These are phyloP conservation scores for Sporothrix protearum DNA, from an alignment of 2,329 filamentous ascomycete species.

Conservation along the genomic window DNA sequence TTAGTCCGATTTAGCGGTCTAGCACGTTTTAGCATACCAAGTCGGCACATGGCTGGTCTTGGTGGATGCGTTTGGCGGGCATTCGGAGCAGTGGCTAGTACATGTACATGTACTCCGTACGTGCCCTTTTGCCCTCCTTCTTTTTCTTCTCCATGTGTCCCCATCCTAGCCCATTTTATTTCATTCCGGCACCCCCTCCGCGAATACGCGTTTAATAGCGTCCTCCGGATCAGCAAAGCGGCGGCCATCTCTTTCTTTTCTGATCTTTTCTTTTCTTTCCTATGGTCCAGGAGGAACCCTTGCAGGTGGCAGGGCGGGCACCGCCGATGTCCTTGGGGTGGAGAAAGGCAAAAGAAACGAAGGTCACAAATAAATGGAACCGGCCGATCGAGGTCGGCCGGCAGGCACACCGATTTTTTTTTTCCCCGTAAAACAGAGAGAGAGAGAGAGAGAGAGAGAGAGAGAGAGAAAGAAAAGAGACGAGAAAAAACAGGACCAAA, in stretches of 20 bases:
- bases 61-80: not conserved
- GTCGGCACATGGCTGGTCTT: not conserved
- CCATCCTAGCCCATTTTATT: not conserved
- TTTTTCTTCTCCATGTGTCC: not conserved
- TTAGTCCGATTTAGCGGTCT: not conserved
- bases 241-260: not conserved
- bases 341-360: not conserved
- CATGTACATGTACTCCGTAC: not conserved
- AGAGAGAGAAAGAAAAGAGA: no score
- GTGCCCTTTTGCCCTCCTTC: not conserved
- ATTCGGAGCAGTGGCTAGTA: not conserved
- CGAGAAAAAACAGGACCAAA: not conserved
- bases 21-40: slow-evolving; percentile 3
- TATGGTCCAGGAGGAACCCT: not conserved
- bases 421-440: no score
- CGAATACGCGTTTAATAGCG: slow-evolving; percentile 16
- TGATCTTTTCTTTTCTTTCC: not conserved
- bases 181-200: slow-evolving; percentile 14
- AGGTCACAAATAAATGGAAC: not conserved
- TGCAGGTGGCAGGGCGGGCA: not conserved
- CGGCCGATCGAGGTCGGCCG: not conserved
- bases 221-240: slow-evolving; percentile 17
- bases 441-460: no score
- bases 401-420: no score
- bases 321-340: not conserved